These are phyloP conservation scores for Naganishia randhawae DNA, from an alignment of 768 basidiomycete genomes.

Conservation along the genomic window DNA sequence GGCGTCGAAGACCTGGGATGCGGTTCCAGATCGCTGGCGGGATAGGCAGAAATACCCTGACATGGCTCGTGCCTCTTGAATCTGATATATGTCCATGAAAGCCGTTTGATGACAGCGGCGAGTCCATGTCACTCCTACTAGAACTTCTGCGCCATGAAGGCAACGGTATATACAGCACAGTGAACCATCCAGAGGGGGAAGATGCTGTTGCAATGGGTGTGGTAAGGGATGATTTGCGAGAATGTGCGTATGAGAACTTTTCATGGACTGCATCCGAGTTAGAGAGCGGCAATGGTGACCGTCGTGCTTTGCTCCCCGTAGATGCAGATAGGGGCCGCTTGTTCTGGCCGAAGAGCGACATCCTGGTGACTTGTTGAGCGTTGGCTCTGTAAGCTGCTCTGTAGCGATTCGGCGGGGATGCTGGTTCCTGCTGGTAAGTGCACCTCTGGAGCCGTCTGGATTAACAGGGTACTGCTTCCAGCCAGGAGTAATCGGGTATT, in stretches of 20 bases:
- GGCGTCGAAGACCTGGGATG: slow-evolving; percentile 31
- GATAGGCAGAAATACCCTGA: slow-evolving; percentile 46
- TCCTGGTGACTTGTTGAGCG: slow-evolving; percentile 16
- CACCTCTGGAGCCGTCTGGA: too few species aligned
- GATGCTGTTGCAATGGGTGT: slow-evolving; percentile 29
- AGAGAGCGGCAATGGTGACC: slow-evolving; percentile 43
- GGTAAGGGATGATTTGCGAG: slow-evolving; percentile 25
- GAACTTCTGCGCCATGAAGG: slow-evolving; percentile 28
- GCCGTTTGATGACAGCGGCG: not conserved
- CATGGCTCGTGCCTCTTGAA: slow-evolving; percentile 26
- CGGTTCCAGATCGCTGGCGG: slow-evolving; percentile 40
- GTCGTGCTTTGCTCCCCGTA: slow-evolving; percentile 29
- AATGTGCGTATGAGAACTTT: slow-evolving; percentile 32
- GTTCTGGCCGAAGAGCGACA: slow-evolving; percentile 51
- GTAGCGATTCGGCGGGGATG: not conserved
- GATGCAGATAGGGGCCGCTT: slow-evolving; percentile 31
- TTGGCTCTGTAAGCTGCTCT: not conserved
- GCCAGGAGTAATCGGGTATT: too few species aligned
- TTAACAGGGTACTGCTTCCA: too few species aligned
- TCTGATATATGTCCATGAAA: slow-evolving; percentile 1
- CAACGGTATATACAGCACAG: slow-evolving; percentile 42
- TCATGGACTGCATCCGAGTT: slow-evolving; percentile 39
- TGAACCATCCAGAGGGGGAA: slow-evolving; percentile 35
- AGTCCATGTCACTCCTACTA: not conserved
- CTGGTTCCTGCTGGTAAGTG: not conserved